These are phyloP conservation scores for Nannochloris sp. DNA, from an alignment of 139 green algal species.

Conservation along the genomic window DNA sequence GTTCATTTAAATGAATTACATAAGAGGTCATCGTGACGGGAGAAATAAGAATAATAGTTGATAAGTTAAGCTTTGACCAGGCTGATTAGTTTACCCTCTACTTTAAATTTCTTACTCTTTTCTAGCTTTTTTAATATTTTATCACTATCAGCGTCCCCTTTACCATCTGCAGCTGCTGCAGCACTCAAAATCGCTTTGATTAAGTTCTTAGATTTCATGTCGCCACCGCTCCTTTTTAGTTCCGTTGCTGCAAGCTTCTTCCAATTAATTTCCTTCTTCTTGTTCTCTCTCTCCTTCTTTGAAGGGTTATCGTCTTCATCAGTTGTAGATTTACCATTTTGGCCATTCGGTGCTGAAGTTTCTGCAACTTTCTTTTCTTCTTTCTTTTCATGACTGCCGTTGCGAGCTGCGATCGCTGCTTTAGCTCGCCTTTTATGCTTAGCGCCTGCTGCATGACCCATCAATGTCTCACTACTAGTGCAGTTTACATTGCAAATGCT, in stretches of 20 bases:
- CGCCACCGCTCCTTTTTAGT: conserved; percentile 1
- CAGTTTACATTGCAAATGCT: conserved; percentile 79
- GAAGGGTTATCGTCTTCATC: background rate
- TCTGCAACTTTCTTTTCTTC: background rate
- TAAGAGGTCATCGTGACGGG: too few species aligned
- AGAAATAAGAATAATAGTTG: too few species aligned
- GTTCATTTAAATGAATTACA: too few species aligned
- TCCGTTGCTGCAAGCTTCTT: background rate
- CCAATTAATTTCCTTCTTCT: background rate
- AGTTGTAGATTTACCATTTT: background rate
- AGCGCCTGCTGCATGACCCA: conserved; percentile 65
- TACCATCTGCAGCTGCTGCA: background rate
- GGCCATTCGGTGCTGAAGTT: background rate
- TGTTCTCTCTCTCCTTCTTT: background rate
- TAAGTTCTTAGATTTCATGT: conserved; percentile 27
- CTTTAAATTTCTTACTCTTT: conserved; percentile 6
- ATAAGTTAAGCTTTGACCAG: background rate
- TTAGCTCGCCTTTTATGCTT: conserved; percentile 72
- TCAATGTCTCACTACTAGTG: conserved; percentile 79
- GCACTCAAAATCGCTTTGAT: background rate
- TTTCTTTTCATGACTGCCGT: background rate
- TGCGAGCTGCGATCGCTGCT: background rate
- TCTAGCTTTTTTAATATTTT: conserved; percentile 17
- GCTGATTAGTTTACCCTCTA: background rate
- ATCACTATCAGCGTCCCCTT: background rate